Percentiles rank a stretch among this genome's conserved stretches.
Conservation (phyloP, 352 stramenopile species). For the Pythium graminicola region DNA sequence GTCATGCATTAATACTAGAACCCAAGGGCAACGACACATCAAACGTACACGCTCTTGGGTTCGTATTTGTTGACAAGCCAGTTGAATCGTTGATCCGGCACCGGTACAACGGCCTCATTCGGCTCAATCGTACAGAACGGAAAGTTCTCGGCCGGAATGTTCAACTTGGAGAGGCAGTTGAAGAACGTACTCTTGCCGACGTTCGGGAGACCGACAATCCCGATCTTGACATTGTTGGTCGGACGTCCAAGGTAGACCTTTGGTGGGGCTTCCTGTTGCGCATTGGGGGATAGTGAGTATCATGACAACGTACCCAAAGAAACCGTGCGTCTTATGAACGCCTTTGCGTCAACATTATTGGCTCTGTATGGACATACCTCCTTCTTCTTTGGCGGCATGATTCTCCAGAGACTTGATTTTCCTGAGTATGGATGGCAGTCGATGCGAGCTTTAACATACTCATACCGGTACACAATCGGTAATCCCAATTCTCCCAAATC, state of each 20-base stretch:
- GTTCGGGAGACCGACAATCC: constrained; percentile 99
- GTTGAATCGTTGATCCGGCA: constrained; percentile 98
- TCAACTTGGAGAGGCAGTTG: constrained; percentile 96
- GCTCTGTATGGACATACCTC: constrained; percentile 14
- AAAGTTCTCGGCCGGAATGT: constrained; percentile 90
- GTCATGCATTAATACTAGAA: too few species aligned
- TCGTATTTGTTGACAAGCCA: constrained; percentile 90
- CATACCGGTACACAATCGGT: constrained; percentile 12
- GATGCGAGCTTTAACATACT: constrained; percentile 2
- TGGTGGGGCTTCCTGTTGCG: constrained; percentile 27
- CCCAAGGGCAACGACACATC: too few species aligned
- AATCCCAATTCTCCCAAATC: not conserved
- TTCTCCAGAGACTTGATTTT: constrained; percentile 7
- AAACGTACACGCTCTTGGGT: constrained; percentile 19
- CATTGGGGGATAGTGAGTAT: too few species aligned
- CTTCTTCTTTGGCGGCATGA: constrained; percentile 22
- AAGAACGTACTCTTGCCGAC: constrained; percentile 99
- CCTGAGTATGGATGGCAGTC: constrained; percentile 9
- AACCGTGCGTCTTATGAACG: not conserved
- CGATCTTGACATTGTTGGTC: constrained; percentile 96
- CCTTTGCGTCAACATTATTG: too few species aligned
- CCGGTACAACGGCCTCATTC: constrained; percentile 96
- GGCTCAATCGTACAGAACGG: constrained; percentile 99
- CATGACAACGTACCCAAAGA: not conserved
- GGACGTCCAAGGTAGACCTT: constrained; percentile 76